phyloP scores from a whole-genome alignment of 2,329 filamentous ascomycete species.

The Penicillium italicum region DNA sequence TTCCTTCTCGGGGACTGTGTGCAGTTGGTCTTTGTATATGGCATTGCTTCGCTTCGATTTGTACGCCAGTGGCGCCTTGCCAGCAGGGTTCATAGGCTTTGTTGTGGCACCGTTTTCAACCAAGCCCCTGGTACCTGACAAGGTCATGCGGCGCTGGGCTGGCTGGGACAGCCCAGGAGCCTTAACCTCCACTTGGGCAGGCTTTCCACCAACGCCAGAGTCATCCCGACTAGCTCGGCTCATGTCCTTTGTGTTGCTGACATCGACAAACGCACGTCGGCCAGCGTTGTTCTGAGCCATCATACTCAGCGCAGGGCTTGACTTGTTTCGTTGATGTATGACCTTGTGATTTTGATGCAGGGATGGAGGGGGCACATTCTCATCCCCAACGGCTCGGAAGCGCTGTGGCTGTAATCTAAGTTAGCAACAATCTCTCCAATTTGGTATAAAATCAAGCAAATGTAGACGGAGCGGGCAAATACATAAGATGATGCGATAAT shows the following conservation, averaged over 20 bases:
- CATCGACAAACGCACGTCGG: constrained; percentile 77
- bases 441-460: background rate
- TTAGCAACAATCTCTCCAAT: constrained; percentile 5
- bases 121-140: constrained; percentile 39
- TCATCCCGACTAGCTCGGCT: constrained; percentile 54
- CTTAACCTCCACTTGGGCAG: constrained; percentile 34
- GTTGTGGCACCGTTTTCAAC: constrained; percentile 32
- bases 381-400: constrained; percentile 62
- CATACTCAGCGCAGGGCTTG: constrained; percentile 60
- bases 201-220: constrained; percentile 48
- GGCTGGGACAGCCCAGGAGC: constrained; percentile 45
- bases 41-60: constrained; percentile 51
- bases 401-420: constrained; percentile 61
- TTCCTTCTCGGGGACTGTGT: constrained; percentile 34
- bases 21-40: constrained; percentile 53
- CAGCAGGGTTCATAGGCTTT: constrained; percentile 32
- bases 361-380: constrained; percentile 58
- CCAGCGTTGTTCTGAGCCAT: constrained; percentile 55
- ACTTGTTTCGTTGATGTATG: constrained; percentile 79
- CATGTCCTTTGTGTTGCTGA: constrained; percentile 63
- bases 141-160: constrained; percentile 57
- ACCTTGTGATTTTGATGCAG: constrained; percentile 52
- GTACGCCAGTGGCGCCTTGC: constrained; percentile 31
- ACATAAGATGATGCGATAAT: background rate
- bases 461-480: background rate